Evolutionary conservation across 495 filamentous ascomycete species (phyloP), one percentile per base, ranked within the genome.

Genomic region (Lepraria neglecta): DNA sequence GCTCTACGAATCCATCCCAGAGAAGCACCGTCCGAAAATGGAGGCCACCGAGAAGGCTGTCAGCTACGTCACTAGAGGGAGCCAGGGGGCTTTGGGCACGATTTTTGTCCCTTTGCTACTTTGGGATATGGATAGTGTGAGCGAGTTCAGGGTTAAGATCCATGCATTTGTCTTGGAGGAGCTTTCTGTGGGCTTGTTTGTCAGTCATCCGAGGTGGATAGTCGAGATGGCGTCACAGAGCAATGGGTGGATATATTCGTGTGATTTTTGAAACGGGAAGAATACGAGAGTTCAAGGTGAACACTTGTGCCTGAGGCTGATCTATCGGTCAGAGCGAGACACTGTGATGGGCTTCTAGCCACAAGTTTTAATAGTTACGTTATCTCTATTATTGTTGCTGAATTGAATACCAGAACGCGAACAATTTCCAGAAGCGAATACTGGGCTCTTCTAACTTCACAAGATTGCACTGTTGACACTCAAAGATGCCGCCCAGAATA

Each of bases 141-240:
- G 28, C n/a, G 11, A 17, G 24, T 57, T 45, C 40, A n/a, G 55
- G 9, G 28, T 44, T 14, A 38, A 42, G 27, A 31, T 57, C 7
- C 38, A 45, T 31, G 55, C 55, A 30, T 45, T 27, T 43, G 27
- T 57, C 21, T 28, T 57, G 38, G 14, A 40, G 40, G n/a, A 31
- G 9, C 12, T 31, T 31, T 12, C 17, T 1, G n/a, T 57, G 38
- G 24, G 54, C 11, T 27, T 57, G 55, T n/a, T 31, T 3, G 17
- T 45, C 27, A 31, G 55, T 43, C 40, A 57, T n/a, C 38, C 38
- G 11, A 30, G 14, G 0, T 42, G 33, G 35, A 30, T 56, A 6
- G 6, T 14, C 7, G 3, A 42, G 21, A 40, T 12, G 3, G 4
- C 2, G 9, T 27, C 3, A 1, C 11, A 27, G 19, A 48, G 27